Percentiles rank a stretch among this genome's conserved stretches.
phyloP scores from a whole-genome alignment of 2,329 filamentous ascomycete genomes.

The Colletotrichum navitas region DNA sequence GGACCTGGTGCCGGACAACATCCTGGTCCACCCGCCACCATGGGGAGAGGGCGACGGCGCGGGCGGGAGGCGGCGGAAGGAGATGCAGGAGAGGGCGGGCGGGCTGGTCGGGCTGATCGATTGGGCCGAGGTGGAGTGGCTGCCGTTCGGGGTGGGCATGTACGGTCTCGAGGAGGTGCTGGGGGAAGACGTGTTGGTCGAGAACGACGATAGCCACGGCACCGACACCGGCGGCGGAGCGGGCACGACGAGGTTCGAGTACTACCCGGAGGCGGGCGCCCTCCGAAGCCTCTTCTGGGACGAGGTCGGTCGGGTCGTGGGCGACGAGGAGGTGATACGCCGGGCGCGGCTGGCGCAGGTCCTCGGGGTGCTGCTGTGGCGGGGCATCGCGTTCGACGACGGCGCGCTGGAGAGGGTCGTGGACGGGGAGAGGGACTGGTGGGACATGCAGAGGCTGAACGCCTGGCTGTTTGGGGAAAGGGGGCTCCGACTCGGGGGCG shows the following conservation, averaged over 20 bases:
- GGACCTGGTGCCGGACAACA: slow-evolving; percentile 69
- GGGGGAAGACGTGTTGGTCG: slow-evolving; percentile 54
- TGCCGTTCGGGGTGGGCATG: slow-evolving; percentile 70
- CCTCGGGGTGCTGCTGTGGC: slow-evolving; percentile 72
- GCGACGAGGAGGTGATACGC: slow-evolving; percentile 45
- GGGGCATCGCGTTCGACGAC: slow-evolving; percentile 73
- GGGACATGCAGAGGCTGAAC: slow-evolving; percentile 66
- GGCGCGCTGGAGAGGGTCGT: slow-evolving; percentile 71
- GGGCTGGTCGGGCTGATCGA: slow-evolving; percentile 68
- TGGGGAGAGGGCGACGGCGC: slow-evolving; percentile 1
- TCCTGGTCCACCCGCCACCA: slow-evolving; percentile 60
- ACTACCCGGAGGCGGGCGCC: slow-evolving; percentile 57
- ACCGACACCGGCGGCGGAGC: not conserved
- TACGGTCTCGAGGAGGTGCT: slow-evolving; percentile 73
- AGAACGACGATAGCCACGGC: not conserved
- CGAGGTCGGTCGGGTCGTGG: slow-evolving; percentile 52
- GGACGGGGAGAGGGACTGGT: slow-evolving; percentile 60
- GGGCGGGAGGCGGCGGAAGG: not conserved
- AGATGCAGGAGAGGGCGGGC: slow-evolving; percentile 49
- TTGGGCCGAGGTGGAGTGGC: slow-evolving; percentile 73
- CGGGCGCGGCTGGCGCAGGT: slow-evolving; percentile 58
- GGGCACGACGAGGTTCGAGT: slow-evolving; percentile 53
- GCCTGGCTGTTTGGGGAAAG: slow-evolving; percentile 26
- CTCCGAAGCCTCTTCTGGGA: slow-evolving; percentile 66
- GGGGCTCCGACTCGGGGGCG: not conserved